Evolutionary conservation across 1,284 basidiomycete species (phyloP), one percentile per base, ranked within the genome.

Genomic region (Clitocybe nebularis): DNA sequence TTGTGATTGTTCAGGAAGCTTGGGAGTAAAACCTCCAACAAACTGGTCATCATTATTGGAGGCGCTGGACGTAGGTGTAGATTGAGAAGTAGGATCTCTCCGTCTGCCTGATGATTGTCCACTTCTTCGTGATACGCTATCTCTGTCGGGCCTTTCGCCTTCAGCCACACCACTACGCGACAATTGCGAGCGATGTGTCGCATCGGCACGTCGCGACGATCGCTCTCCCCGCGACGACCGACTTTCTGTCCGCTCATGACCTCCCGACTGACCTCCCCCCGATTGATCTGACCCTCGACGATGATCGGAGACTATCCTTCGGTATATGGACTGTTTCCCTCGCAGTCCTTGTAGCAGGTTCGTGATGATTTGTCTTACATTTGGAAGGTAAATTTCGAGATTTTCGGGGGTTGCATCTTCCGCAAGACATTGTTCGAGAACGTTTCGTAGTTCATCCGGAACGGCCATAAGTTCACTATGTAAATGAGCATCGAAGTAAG

Each of bases 361-460:
- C 39, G 93, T 95, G 62, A 99, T 97, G 61, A 98, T 96, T 53
- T 81, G 78, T 36, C 95, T 84, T 36, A 98, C 94, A 49, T 81
- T 81, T 14, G 96, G 95, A 3, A 98, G 79, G 67, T 93, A 96
- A 1, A 85, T 68, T 39, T 95, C 90, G 47, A 99, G 82, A 47
- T 89, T 93, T 40, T 88, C 83, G 5, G 79, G 74, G 0, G 79
- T 87, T 22, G 94, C 93, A 43, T 95, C 90, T 64, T 97, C 93
- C 5, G 92, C 81, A 29, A 97, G 74, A 57, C 92, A 90, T 54
- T 84, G 79, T 66, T 99, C 96, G 36, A 99, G 81, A 32, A 96
- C 87, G 41, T 68, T 71, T 33, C 95, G 83, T 17, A 99, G 77
- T 59, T 97, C 91, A 50, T 92, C 80, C 1, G 96, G 95, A 1